Base-by-base conservation (phyloP, 257 asterid genomes). In the Leonotis leonurus region DNA sequence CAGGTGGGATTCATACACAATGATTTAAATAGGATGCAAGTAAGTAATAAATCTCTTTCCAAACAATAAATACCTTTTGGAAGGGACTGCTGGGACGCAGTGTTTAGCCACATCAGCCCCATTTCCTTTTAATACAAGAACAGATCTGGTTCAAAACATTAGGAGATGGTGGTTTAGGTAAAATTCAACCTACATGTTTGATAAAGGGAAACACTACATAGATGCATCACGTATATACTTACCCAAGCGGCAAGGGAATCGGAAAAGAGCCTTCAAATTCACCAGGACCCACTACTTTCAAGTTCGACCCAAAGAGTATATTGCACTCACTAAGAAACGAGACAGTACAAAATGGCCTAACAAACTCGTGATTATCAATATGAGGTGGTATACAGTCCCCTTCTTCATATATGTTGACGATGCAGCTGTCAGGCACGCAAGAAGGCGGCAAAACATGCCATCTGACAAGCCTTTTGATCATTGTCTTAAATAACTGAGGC, bases 321-420 rank as follows among this genome's bases (percentile, higher is more conserved):
- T 85, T 69, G 22, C 96, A 87, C 60, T 87, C 93, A 7, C 88
- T 79, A 46, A 90, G 83, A 57, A 90, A 85, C 0, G 96, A 90
- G 4, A 87, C 95, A 0, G 96, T 90, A 68, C 95, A 83, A 60
- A 90, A 90, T 26, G 97, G 97, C 27, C 97, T 72, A 43, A 87
- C 78, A 56, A 90, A 90, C 68, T 90, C 97, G 10, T 81, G 96
- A 77, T 85, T 83, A 60, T 90, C 97, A 16, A 90, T 85, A 67
- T 87, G 97, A 30, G 97, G 97, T 0, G 97, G 97, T 78, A 90
- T 90, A 44, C 97, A 87, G 70, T 90, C 97, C 14, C 90, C 97
- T 69, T 87, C 83, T 0, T 90, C 95, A 14, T 90, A 90, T 16
- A 90, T 87, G 67, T 90, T 90, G 65, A 90, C 97, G 5, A 90